Evolutionary conservation across 1,284 basidiomycete species (phyloP), one percentile per base, ranked within the genome.

Genomic region (Cryptococcus sp.): DNA sequence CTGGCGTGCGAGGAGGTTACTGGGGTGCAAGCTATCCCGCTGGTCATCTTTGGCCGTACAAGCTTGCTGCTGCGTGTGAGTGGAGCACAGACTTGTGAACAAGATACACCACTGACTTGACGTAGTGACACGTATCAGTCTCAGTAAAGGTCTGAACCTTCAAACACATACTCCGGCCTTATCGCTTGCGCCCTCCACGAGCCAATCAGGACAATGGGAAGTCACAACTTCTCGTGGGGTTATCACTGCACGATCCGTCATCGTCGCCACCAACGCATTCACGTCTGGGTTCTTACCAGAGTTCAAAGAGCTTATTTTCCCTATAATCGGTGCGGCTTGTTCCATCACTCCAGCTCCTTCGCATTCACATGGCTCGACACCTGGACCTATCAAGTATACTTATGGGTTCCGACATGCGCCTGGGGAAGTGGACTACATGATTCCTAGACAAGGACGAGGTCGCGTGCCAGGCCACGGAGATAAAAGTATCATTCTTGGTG

Each of bases 221-320:
- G 65, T 77, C 29, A 25, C 41, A 5, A 74, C 73, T 15, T 38
- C 65, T 0, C 52, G 68, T n/a, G 75, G 75, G 2, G 29, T n/a
- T 11, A 62, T 74, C 37, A 44, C 34, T 6, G 49, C 72, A 2
- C 15, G 25, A 1, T 52, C 58, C 10, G 60, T 74, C 41, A 58
- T 72, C 3, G 58, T 66, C 39, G 63, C 71, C 15, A 73, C 69
- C 45, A 73, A 73, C 51, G 69, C 66, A 11, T 73, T 67, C 44
- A 65, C 65, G 1, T 66, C 61, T 15, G 61, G 61, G 13, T 46
- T 70, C 56, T 55, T 72, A 5, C 63, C 67, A 16, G 63, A 67
- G 23, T 61, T 76, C 58, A 61, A 67, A 26, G 41, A 50, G 16
- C 55, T 66, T 17, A 66, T 75, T 25, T 56, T 58, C 26, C 73